phyloP scores from a whole-genome alignment of 2,329 filamentous ascomycete genomes.

The Plectosphaerella cucumerina region DNA sequence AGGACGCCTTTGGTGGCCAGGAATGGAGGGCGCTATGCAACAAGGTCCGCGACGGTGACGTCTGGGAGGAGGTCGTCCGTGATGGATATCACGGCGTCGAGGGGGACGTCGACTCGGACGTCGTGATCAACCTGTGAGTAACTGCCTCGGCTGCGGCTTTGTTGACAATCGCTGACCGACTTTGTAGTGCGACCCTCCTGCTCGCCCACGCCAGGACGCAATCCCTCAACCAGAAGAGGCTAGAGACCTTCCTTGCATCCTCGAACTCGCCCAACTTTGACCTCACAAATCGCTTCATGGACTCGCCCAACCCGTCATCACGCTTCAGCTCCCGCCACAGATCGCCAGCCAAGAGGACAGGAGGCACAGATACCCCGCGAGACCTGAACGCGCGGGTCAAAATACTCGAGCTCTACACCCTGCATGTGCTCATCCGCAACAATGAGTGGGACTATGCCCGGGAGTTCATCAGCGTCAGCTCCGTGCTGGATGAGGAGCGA shows the following conservation, averaged over 20 bases:
- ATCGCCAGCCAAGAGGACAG: slow-evolving; percentile 44
- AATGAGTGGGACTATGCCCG: slow-evolving; percentile 94
- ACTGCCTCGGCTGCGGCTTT: not conserved
- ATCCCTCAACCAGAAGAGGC: slow-evolving; percentile 74
- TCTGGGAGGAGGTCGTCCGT: slow-evolving; percentile 92
- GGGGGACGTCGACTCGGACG: slow-evolving; percentile 88
- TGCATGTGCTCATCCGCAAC: slow-evolving; percentile 91
- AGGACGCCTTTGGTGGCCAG: slow-evolving; percentile 77
- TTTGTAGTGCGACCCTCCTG: slow-evolving; percentile 73
- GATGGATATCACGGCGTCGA: slow-evolving; percentile 86
- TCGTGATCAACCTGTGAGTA: slow-evolving; percentile 80
- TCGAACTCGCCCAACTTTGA: slow-evolving; percentile 71
- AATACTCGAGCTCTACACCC: slow-evolving; percentile 89
- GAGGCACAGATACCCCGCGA: slow-evolving; percentile 75
- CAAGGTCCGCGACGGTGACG: slow-evolving; percentile 80
- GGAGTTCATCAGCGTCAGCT: slow-evolving; percentile 83
- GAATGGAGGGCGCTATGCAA: slow-evolving; percentile 79
- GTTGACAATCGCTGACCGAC: not conserved
- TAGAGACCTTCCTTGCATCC: slow-evolving; percentile 85
- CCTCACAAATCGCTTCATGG: slow-evolving; percentile 59
- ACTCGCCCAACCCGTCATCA: slow-evolving; percentile 31
- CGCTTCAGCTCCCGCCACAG: slow-evolving; percentile 32
- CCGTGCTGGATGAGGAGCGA: slow-evolving; percentile 87
- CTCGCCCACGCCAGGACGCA: slow-evolving; percentile 87
- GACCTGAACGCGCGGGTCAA: slow-evolving; percentile 83